phyloP scores from a whole-genome alignment of 164 flowering plant species.

The Chimonanthus salicifolius region DNA sequence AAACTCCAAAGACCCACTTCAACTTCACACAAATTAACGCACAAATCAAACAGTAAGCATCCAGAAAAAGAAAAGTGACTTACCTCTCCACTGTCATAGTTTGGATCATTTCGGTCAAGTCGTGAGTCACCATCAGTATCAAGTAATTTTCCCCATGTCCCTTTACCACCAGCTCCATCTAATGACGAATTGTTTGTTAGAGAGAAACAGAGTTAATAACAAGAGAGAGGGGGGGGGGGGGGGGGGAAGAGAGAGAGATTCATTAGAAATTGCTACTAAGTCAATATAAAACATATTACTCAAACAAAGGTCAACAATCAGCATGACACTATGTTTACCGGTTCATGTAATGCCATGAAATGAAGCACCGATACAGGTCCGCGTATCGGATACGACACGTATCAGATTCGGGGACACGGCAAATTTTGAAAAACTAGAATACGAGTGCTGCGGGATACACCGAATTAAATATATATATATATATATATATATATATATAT shows the following conservation, averaged over 20 bases:
- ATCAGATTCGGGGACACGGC: too few species aligned
- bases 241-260: too few species aligned
- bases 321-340: too few species aligned
- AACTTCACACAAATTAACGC: background rate
- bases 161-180: conserved; percentile 99
- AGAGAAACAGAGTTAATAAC: background rate
- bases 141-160: conserved; percentile 97
- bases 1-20: background rate
- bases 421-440: too few species aligned
- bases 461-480: too few species aligned
- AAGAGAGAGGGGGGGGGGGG: background rate
- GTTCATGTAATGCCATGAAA: too few species aligned
- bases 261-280: too few species aligned
- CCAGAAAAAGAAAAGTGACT: conserved; percentile 7
- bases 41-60: background rate
- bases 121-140: conserved; percentile 77
- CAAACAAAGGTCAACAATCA: too few species aligned
- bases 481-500: too few species aligned
- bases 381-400: too few species aligned
- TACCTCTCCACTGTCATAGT: conserved; percentile 99
- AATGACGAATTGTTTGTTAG: conserved; percentile 12
- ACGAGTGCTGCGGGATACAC: too few species aligned
- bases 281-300: background rate
- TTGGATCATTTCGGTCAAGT: conserved; percentile 94
- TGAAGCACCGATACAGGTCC: too few species aligned